phyloP scores from a whole-genome alignment of 306 rosid species.

The Malus orientalis region DNA sequence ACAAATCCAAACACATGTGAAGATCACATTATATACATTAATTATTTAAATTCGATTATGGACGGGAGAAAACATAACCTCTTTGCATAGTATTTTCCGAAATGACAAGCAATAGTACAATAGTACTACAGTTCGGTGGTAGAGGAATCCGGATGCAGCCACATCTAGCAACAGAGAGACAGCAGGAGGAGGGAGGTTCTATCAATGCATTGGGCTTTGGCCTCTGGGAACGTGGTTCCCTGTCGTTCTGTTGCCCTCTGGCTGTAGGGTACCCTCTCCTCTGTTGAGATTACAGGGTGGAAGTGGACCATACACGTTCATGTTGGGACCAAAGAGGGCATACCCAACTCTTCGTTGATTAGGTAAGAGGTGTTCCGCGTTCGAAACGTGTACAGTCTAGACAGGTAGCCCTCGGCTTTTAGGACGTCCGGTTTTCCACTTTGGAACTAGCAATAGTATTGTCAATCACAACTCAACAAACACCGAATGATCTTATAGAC shows the following conservation, averaged over 20 bases:
- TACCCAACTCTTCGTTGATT: background rate
- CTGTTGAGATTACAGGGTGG: background rate
- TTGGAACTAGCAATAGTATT: background rate
- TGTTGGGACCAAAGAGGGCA: background rate
- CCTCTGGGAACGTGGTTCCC: background rate
- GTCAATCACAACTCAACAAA: background rate
- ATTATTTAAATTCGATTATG: background rate
- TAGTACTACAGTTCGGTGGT: background rate
- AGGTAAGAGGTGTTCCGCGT: background rate
- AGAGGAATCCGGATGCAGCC: background rate
- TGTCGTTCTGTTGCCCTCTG: background rate
- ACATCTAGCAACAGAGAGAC: background rate
- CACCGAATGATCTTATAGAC: background rate
- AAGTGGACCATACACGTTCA: background rate
- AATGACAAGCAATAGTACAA: background rate
- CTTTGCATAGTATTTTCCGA: background rate
- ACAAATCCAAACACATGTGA: background rate
- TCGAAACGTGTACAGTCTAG: background rate
- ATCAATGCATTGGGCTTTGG: background rate
- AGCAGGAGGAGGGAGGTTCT: background rate
- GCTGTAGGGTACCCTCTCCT: background rate
- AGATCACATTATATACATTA: background rate
- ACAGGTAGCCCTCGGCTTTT: background rate
- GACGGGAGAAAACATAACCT: background rate
- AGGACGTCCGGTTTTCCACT: background rate